These are phyloP conservation scores for Crithidia expoeki DNA, from an alignment of 208 protist genomes.

Conservation along the genomic window DNA sequence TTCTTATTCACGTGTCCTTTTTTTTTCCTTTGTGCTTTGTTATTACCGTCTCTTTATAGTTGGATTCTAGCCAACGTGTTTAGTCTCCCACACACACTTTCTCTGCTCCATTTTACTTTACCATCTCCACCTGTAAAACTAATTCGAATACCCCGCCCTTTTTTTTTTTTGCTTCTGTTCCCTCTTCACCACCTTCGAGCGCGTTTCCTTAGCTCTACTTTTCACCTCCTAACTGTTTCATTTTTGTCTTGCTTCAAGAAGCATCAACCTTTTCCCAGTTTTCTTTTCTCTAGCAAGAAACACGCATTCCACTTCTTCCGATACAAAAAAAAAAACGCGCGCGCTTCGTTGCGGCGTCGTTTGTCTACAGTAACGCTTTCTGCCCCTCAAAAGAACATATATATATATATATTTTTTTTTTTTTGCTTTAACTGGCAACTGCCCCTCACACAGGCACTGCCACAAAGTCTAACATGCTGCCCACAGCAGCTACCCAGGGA, in stretches of 20 bases:
- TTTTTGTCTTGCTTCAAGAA: no score
- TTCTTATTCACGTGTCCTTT: background rate
- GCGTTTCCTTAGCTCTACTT: background rate
- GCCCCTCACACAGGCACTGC: background rate
- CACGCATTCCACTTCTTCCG: background rate
- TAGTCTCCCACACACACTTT: no score
- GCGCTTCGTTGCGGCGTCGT: constrained; percentile 8
- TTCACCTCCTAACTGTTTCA: background rate
- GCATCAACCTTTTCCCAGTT: no score
- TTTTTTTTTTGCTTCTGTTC: background rate
- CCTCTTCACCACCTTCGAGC: no score
- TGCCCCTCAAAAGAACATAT: background rate
- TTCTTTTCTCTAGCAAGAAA: no score
- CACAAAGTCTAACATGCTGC: background rate
- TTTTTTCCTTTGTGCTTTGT: background rate
- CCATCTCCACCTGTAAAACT: no score
- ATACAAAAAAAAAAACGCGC: background rate
- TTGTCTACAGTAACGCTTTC: no score
- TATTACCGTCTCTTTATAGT: background rate
- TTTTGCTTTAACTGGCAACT: constrained; percentile 1
- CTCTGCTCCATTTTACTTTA: background rate
- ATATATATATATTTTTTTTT: constrained; percentile 1
- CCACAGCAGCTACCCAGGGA: background rate
- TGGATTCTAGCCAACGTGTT: no score
- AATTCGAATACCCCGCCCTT: background rate